Conservation (phyloP, 495 filamentous ascomycete genomes). For the Penicillium egyptiacum region DNA sequence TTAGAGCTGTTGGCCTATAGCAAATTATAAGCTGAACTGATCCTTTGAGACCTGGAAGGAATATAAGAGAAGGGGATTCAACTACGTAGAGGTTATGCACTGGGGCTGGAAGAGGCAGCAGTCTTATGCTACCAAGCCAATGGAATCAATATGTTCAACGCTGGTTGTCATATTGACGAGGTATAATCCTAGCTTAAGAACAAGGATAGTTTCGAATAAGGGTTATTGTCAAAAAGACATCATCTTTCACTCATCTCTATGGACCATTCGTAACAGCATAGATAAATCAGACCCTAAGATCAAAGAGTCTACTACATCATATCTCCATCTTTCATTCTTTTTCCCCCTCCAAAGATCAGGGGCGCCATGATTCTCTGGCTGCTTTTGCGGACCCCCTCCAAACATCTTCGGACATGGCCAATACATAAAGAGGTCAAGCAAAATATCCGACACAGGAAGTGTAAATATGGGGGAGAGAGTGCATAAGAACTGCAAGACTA, state of each 20-base stretch:
- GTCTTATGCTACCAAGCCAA: neutral
- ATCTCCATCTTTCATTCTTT: constrained; percentile 18
- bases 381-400: constrained; percentile 20
- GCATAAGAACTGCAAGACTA: constrained; percentile 30
- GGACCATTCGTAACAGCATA: constrained; percentile 53
- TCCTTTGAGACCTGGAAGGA: neutral
- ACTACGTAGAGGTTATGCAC: neutral
- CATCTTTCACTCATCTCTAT: constrained; percentile 44
- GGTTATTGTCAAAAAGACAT: constrained; percentile 18
- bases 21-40: neutral
- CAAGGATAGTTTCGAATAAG: neutral
- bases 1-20: neutral
- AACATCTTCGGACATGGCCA: constrained; percentile 20
- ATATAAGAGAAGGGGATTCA: neutral
- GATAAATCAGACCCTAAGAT: constrained; percentile 32
- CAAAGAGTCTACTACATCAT: constrained; percentile 27
- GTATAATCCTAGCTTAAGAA: neutral
- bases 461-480: constrained; percentile 28
- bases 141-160: neutral
- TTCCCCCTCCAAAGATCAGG: constrained; percentile 11
- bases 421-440: constrained; percentile 14
- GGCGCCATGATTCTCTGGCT: constrained; percentile 16
- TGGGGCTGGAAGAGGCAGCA: neutral
- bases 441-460: constrained; percentile 20
- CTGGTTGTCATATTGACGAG: neutral